phyloP scores from a whole-genome alignment of 2,329 filamentous ascomycete species.

The Aureobasidium uvarum region DNA sequence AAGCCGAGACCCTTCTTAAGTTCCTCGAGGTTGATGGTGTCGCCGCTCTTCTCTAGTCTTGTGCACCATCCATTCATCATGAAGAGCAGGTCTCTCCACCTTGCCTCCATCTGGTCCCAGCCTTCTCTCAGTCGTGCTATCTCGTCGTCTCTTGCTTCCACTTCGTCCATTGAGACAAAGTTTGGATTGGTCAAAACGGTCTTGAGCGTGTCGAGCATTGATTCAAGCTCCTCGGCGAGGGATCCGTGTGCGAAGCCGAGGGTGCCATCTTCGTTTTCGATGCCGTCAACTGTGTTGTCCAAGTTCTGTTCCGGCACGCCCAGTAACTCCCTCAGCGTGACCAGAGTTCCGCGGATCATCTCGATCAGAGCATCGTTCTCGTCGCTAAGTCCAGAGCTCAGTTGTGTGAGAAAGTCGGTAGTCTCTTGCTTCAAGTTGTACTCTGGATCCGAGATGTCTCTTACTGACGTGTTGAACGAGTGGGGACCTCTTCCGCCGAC shows the following conservation, averaged over 20 bases:
- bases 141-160: constrained; percentile 87
- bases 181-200: constrained; percentile 89
- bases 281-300: constrained; percentile 31
- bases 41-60: constrained; percentile 69
- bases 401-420: constrained; percentile 81
- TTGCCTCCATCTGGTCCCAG: constrained; percentile 89
- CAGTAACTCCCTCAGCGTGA: constrained; percentile 65
- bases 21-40: constrained; percentile 62
- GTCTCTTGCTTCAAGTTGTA: constrained; percentile 82
- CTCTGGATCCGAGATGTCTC: constrained; percentile 53
- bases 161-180: constrained; percentile 92
- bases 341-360: constrained; percentile 68
- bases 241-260: constrained; percentile 59
- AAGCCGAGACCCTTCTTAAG: constrained; percentile 62
- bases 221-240: constrained; percentile 70
- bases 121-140: constrained; percentile 78
- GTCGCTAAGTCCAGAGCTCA: constrained; percentile 80
- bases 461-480: constrained; percentile 48
- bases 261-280: constrained; percentile 35
- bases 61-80: constrained; percentile 92
- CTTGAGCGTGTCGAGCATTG: constrained; percentile 75
- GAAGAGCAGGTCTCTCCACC: constrained; percentile 84
- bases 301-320: constrained; percentile 48
- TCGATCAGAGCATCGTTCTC: constrained; percentile 83
- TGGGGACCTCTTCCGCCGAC: constrained; percentile 51